Base-by-base conservation (phyloP, 2,329 filamentous ascomycete species). In the Thielaviopsis populi region DNA sequence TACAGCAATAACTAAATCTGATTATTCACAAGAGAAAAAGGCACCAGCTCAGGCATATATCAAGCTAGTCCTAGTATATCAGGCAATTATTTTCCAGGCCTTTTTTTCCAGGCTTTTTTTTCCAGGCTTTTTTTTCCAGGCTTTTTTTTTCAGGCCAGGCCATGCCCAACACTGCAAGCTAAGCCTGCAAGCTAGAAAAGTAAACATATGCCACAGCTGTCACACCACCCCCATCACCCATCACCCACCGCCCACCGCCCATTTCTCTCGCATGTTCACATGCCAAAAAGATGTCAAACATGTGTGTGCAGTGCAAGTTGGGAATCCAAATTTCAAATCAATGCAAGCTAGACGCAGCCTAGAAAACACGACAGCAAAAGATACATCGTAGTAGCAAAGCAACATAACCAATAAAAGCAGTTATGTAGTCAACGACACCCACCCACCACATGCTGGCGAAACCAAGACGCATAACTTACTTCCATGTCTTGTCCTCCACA, bases 21-120 rank as follows among this genome's bases (percentile, higher is more conserved):
- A 53, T 41, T 42, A 62, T 24, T 40, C 65, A 64, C 63, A 67
- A 58, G 33, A 62, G 65, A 67, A 64, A 63, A 61, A 62, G 61
- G 62, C 40, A 60, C 63, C 41, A 43, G 58, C 54, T 50, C 61
- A 62, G 48, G 24, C 50, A 62, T 61, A 42, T 30, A 60, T 46
- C 19, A 40, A 24, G 40, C 17, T 15, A 30, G 58, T 60, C 40
- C 58, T 46, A 30, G 42, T 46, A 60, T 60, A 43, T 60, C 15
- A 56, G 53, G 53, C 53, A 56, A 37, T 27, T 37, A 19, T 33
- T 37, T 19, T 56, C 17, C 37, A 3, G 22, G 3, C 22, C 15
- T 50, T 46, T 46, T 8, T 50, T 50, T 27, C 24, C 11, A 27
- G 22, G 24, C 11, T 27, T 50, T 27, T 50, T 24, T 27, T 50